These are phyloP conservation scores for Corymbia maculata DNA, from an alignment of 345 rosid genomes.

Conservation along the genomic window DNA sequence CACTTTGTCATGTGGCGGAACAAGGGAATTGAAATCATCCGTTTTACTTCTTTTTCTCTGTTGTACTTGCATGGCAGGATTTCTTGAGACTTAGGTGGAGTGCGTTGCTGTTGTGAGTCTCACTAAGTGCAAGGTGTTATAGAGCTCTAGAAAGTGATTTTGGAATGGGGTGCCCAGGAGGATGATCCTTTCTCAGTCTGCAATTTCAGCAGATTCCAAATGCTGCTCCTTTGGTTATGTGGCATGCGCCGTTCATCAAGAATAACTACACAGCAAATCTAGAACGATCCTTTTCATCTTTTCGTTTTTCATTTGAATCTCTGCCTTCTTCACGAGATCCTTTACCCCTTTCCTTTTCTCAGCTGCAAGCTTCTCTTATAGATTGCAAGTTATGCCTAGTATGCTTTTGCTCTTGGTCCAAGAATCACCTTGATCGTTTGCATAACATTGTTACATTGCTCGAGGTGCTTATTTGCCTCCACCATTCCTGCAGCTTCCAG, in stretches of 20 bases:
- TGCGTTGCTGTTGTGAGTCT: slow-evolving; percentile 25
- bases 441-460: not conserved
- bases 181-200: slow-evolving; percentile 42
- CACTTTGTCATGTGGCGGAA: not conserved
- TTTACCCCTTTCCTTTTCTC: not conserved
- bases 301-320: not conserved
- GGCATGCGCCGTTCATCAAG: slow-evolving; percentile 82
- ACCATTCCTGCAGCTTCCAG: slow-evolving; percentile 1
- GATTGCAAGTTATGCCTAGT: slow-evolving; percentile 48
- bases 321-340: not conserved
- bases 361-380: slow-evolving; percentile 47
- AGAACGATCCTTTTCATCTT: slow-evolving; percentile 28
- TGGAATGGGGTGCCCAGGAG: slow-evolving; percentile 82
- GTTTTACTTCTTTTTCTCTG: not conserved
- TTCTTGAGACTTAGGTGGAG: not conserved
- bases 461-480: not conserved
- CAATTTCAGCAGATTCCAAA: slow-evolving; percentile 47
- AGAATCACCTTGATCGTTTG: slow-evolving; percentile 49
- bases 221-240: slow-evolving; percentile 33
- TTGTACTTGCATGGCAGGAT: slow-evolving; percentile 4
- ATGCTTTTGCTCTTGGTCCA: slow-evolving; percentile 46
- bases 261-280: slow-evolving; percentile 42
- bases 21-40: not conserved
- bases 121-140: slow-evolving; percentile 39
- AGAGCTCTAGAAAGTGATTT: slow-evolving; percentile 61